Percentiles rank a stretch among this genome's conserved stretches.
phyloP scores from a whole-genome alignment of 2,329 filamentous ascomycete species.

The Cladorrhinum sp. region DNA sequence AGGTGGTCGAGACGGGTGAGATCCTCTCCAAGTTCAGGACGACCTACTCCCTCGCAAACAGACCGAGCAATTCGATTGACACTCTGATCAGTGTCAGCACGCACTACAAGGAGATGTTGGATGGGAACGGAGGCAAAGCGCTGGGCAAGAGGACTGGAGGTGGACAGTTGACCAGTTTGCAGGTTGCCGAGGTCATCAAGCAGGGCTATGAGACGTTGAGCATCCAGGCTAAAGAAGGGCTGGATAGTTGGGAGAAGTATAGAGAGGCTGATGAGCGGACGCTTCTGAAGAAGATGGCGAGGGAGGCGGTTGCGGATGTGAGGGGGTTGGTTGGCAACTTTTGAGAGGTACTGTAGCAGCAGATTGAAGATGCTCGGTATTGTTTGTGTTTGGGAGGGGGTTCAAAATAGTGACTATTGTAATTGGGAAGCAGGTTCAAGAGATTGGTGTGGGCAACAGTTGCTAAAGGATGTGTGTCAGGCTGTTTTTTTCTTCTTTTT shows the following conservation, averaged over 20 bases:
- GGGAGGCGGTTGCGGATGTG: conserved; percentile 67
- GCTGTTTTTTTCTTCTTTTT: too few relatives aligned
- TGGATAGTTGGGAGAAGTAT: conserved; percentile 83
- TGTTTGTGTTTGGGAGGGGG: too few relatives aligned
- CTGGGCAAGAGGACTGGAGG: conserved; percentile 41
- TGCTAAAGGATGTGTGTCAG: too few relatives aligned
- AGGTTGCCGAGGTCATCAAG: conserved; percentile 90
- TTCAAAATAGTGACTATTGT: neutral
- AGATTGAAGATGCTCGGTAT: too few relatives aligned
- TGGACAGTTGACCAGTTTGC: conserved; percentile 72
- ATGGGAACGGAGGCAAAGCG: conserved; percentile 49
- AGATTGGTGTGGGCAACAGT: too few relatives aligned
- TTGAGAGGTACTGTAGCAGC: too few relatives aligned
- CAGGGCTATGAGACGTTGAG: conserved; percentile 93
- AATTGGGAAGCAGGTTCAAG: neutral
- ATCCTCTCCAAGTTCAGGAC: conserved; percentile 78
- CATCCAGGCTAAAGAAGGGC: conserved; percentile 81
- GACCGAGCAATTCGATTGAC: conserved; percentile 69
- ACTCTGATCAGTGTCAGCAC: conserved; percentile 77
- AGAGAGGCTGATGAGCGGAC: conserved; percentile 82
- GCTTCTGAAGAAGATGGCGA: conserved; percentile 81
- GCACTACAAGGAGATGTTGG: conserved; percentile 84
- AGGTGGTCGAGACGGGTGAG: conserved; percentile 88
- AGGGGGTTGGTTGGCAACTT: conserved; percentile 45
- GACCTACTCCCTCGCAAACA: conserved; percentile 61